A percentile compares a stretch with the other conserved stretches of the same genome.
Conservation (phyloP, 2,329 filamentous ascomycete genomes). For the Sarocladiaceae sp. region DNA sequence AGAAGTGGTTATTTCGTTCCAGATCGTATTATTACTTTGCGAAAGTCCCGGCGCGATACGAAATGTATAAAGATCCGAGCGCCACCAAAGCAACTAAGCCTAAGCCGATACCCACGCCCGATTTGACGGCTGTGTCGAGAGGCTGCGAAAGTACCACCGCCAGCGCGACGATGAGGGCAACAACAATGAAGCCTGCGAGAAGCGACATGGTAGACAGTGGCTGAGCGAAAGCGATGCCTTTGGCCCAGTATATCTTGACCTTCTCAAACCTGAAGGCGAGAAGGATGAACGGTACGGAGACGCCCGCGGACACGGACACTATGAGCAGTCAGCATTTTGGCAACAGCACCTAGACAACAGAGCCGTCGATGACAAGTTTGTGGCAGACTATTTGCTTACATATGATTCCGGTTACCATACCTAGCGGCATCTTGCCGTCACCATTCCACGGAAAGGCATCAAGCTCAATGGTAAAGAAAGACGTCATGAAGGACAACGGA, state of each 20-base stretch:
- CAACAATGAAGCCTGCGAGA: not conserved
- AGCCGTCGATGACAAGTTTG: too few species aligned
- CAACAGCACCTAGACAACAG: too few species aligned
- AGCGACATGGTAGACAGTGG: not conserved
- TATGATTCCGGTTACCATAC: constrained; percentile 7
- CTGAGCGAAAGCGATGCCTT: not conserved
- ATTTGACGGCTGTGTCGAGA: not conserved
- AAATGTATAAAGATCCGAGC: too few species aligned
- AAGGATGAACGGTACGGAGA: constrained; percentile 11
- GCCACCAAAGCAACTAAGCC: too few species aligned
- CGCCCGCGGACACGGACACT: constrained; percentile 11
- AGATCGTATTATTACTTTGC: too few species aligned
- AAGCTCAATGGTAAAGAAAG: constrained; percentile 11
- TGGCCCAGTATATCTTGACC: not conserved
- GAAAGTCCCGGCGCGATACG: too few species aligned
- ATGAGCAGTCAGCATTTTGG: not conserved
- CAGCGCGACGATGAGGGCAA: not conserved
- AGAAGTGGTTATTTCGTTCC: too few species aligned
- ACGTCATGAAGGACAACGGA: constrained; percentile 11
- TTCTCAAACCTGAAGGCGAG: constrained; percentile 11
- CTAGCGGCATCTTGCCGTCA: constrained; percentile 4
- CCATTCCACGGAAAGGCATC: constrained; percentile 9
- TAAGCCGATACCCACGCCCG: not conserved
- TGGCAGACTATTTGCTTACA: too few species aligned
- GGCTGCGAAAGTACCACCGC: not conserved